Evolutionary conservation across 2,329 filamentous ascomycete genomes (phyloP).

Genomic region (Byssochlamys sp.): DNA sequence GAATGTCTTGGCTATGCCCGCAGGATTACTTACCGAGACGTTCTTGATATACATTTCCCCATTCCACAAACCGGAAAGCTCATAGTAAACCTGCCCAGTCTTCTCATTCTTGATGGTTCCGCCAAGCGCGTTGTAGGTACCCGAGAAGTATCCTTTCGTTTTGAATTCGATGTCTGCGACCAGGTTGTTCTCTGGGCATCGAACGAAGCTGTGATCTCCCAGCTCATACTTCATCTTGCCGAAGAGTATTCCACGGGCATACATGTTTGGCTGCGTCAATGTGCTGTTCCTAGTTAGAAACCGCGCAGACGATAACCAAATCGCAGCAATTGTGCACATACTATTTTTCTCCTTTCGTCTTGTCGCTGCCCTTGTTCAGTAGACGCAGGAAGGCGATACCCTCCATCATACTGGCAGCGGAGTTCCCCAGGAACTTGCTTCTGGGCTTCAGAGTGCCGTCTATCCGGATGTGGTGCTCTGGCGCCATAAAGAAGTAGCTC

Average conservation of each 20-base stretch:
- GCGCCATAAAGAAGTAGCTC: constrained; percentile 97
- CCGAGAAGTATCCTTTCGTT: constrained; percentile 92
- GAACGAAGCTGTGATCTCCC: constrained; percentile 86
- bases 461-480: constrained; percentile 84
- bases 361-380: constrained; percentile 61
- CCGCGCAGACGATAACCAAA: constrained; percentile 2
- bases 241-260: constrained; percentile 89
- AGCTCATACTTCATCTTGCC: constrained; percentile 99
- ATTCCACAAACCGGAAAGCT: constrained; percentile 86
- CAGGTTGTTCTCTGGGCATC: constrained; percentile 78
- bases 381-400: constrained; percentile 80
- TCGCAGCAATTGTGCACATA: constrained; percentile 40
- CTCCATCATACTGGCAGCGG: constrained; percentile 95
- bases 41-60: constrained; percentile 91
- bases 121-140: constrained; percentile 91
- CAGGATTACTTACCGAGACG: constrained; percentile 50
- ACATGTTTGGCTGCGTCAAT: constrained; percentile 97
- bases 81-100: constrained; percentile 77
- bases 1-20: not conserved
- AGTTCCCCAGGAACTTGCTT: constrained; percentile 93
- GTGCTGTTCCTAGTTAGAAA: constrained; percentile 47
- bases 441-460: constrained; percentile 90
- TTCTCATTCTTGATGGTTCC: constrained; percentile 81
- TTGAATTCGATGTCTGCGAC: constrained; percentile 94
- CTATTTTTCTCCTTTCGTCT: constrained; percentile 70